Evolutionary conservation across 176 grass and related monocot genomes (phyloP).

Genomic region (Aegilops sharonensis): DNA sequence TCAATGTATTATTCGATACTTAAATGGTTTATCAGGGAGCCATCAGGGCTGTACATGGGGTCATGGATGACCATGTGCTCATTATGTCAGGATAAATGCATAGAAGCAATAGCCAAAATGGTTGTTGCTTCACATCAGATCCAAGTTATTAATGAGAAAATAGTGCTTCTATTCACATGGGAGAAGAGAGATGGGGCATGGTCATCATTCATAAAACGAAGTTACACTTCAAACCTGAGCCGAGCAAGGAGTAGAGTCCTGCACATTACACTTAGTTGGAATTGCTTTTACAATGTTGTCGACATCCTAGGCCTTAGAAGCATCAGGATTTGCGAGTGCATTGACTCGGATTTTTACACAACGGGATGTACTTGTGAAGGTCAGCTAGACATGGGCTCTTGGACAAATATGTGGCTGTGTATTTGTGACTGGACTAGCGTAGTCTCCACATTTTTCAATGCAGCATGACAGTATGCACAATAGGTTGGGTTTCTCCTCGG

Average conservation of each 20-base stretch:
- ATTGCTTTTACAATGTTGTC: neutral
- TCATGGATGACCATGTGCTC: no score
- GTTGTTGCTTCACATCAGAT: no score
- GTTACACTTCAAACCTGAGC: neutral
- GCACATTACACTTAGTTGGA: neutral
- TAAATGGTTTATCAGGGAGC: no score
- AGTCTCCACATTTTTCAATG: neutral
- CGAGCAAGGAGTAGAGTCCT: neutral
- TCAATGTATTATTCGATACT: no score
- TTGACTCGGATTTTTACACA: neutral
- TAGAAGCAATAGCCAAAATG: no score
- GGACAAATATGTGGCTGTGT: neutral
- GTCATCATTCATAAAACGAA: neutral
- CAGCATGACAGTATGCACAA: neutral
- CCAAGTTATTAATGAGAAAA: neutral
- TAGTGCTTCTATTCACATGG: neutral
- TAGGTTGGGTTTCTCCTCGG: neutral
- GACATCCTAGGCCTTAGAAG: neutral
- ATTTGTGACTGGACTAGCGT: neutral
- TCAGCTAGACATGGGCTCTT: no score
- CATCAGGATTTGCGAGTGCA: neutral
- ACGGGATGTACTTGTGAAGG: rapidly evolving
- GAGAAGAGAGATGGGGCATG: neutral
- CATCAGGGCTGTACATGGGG: no score
- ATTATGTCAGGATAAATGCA: neutral